Base-by-base conservation (phyloP, 768 basidiomycete genomes). In the Boletus tomentosulus region DNA sequence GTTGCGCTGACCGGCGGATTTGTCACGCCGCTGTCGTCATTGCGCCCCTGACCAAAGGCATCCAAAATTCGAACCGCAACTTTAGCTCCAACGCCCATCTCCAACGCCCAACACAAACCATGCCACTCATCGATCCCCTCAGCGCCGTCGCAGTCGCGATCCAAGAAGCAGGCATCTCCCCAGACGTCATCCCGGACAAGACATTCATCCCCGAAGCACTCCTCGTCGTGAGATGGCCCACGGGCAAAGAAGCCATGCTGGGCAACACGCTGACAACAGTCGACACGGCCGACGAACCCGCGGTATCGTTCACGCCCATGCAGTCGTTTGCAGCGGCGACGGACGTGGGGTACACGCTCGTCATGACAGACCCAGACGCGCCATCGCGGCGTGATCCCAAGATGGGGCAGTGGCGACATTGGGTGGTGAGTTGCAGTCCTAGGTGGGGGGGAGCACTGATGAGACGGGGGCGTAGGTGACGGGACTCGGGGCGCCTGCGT, bases 281-380 rank as follows among this genome's bases (percentile, higher is more conserved):
- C 3, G 74, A 76, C 11, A 79, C 80, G 0, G 61, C 72, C 25
- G 74, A 80, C 16, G 83, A 83, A 54, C 84, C 84, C 3, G 62
- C 71, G 4, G 70, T 84, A 37, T 69, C 66, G 35, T 71, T 84
- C 30, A 70, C 73, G 3, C 77, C 80, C 3, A 70, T 76, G 68
- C 67, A 65, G 44, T 65, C 66, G 13, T 71, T 68, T 15, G 68
- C 66, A 2, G 65, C 63, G 24, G 59, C 56, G 46, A 59, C 61
- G 1, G 72, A 74, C 33, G 56, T 69, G 8, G 72, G 72, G 4
- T 83, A 81, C 56, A 82, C 82, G 8, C 66, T 83, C 34, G 78
- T 80, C 33, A 76, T 82, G 78, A 76, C 76, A 3, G 82, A 84
- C 60, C 82, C 82, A 2, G 82, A 83, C 54, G 82, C 82, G 3